A percentile compares a stretch with the other conserved stretches of the same genome.
phyloP scores from a whole-genome alignment of 202 grass and related monocot genomes.

The Panicum virgatum region DNA sequence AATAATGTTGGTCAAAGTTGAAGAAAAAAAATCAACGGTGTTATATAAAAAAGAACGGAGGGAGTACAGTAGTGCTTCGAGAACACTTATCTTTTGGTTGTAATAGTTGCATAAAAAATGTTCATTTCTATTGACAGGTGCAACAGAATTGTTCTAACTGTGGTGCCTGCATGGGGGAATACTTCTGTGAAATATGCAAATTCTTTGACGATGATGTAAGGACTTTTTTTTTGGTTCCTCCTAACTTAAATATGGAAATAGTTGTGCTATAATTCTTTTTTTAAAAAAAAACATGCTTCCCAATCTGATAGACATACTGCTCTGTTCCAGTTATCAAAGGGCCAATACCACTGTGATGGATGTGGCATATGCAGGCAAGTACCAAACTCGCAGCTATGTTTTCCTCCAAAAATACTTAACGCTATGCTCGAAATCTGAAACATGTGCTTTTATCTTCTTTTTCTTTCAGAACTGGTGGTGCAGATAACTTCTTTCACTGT shows the following conservation, averaged over 20 bases:
- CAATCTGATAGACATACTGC: not conserved
- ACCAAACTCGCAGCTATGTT: not conserved
- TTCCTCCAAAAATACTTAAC: not conserved
- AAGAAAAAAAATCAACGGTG: too few species aligned
- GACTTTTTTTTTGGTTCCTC: not conserved
- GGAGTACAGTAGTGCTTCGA: not conserved
- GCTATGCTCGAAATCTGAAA: not conserved
- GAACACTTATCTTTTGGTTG: not conserved
- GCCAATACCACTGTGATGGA: slow-evolving; percentile 82
- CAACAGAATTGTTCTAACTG: slow-evolving; percentile 71
- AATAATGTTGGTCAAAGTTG: too few species aligned
- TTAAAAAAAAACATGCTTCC: not conserved
- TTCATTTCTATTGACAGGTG: slow-evolving; percentile 48
- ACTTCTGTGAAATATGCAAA: slow-evolving; percentile 79
- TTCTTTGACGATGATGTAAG: slow-evolving; percentile 90
- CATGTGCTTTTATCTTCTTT: not conserved
- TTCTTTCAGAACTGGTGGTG: slow-evolving; percentile 55
- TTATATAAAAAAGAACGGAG: too few species aligned
- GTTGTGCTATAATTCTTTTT: not conserved
- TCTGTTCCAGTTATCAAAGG: slow-evolving; percentile 58
- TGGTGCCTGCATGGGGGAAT: slow-evolving; percentile 75
- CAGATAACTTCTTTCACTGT: slow-evolving; percentile 72
- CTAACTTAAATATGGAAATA: not conserved
- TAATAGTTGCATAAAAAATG: slow-evolving; percentile 1
- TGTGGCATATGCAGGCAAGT: slow-evolving; percentile 88